These are phyloP conservation scores for Afroboletus lepidellus DNA, from an alignment of 1,284 basidiomycete species.

Conservation along the genomic window DNA sequence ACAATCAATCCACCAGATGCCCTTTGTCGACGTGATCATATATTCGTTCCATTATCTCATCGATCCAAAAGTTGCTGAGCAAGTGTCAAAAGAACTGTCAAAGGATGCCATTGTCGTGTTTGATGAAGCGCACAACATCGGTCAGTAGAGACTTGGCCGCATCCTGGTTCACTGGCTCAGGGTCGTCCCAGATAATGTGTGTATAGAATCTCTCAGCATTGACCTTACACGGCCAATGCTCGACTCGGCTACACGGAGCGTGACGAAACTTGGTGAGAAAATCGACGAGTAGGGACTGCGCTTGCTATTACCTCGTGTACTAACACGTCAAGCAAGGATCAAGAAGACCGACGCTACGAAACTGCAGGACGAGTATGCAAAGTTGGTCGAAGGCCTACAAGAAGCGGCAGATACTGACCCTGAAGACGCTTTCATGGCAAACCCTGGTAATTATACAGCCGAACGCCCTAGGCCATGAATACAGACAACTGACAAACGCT, in stretches of 20 bases:
- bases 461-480: not conserved
- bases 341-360: slow-evolving; percentile 93
- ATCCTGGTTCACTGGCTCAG: not conserved
- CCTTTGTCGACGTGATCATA: slow-evolving; percentile 94
- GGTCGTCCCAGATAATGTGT: slow-evolving; percentile 82
- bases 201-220: slow-evolving; percentile 97
- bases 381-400: slow-evolving; percentile 93
- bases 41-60: slow-evolving; percentile 99
- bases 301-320: not conserved
- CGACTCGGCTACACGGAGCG: slow-evolving; percentile 90
- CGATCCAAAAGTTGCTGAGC: slow-evolving; percentile 98
- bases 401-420: slow-evolving; percentile 63
- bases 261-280: slow-evolving; percentile 84
- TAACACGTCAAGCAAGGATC: slow-evolving; percentile 57
- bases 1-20: slow-evolving; percentile 63
- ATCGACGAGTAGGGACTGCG: slow-evolving; percentile 81
- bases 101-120: slow-evolving; percentile 99
- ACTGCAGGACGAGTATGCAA: slow-evolving; percentile 97
- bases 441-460: slow-evolving; percentile 60
- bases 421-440: slow-evolving; percentile 87
- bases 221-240: slow-evolving; percentile 99
- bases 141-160: slow-evolving; percentile 43
- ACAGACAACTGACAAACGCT: slow-evolving; percentile 1
- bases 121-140: slow-evolving; percentile 99
- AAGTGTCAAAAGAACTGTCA: slow-evolving; percentile 96